phyloP scores from a whole-genome alignment of 306 rosid species.

The Quercus berberidifolia region DNA sequence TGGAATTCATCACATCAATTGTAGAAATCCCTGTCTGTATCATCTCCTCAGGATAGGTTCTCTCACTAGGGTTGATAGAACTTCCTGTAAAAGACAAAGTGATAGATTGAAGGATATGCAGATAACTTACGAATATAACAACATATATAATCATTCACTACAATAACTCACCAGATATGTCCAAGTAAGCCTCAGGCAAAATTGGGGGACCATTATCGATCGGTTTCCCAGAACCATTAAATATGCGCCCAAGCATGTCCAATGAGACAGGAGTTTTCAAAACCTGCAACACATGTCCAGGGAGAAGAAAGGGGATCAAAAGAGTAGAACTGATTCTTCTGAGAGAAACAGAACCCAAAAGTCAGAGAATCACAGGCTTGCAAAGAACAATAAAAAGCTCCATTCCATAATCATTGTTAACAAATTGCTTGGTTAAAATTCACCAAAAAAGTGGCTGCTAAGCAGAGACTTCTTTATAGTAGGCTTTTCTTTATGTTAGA shows the following conservation, averaged over 20 bases:
- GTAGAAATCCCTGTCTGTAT: constrained; percentile 99
- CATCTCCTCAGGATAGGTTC: constrained; percentile 99
- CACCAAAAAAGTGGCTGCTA: background rate
- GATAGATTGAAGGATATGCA: background rate
- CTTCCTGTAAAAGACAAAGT: constrained; percentile 53
- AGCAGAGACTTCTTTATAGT: background rate
- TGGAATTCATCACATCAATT: constrained; percentile 98
- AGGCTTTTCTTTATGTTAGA: background rate
- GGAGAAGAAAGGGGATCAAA: constrained; percentile 1
- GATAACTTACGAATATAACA: constrained; percentile 4
- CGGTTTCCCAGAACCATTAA: constrained; percentile 99
- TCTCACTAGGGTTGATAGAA: constrained; percentile 98
- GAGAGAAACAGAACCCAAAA: constrained; percentile 9
- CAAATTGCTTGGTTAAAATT: background rate
- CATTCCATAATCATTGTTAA: background rate
- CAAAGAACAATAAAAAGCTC: background rate
- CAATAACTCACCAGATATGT: constrained; percentile 73
- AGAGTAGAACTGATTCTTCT: constrained; percentile 5
- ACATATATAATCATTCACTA: background rate
- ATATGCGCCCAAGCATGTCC: constrained; percentile 99
- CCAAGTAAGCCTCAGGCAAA: constrained; percentile 98
- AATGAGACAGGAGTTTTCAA: constrained; percentile 95
- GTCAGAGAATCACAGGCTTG: constrained; percentile 8
- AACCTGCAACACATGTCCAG: constrained; percentile 53
- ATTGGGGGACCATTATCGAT: constrained; percentile 98